These are phyloP conservation scores for Verticillium nonalfalfae DNA, from an alignment of 2,329 filamentous ascomycete species.

Conservation along the genomic window DNA sequence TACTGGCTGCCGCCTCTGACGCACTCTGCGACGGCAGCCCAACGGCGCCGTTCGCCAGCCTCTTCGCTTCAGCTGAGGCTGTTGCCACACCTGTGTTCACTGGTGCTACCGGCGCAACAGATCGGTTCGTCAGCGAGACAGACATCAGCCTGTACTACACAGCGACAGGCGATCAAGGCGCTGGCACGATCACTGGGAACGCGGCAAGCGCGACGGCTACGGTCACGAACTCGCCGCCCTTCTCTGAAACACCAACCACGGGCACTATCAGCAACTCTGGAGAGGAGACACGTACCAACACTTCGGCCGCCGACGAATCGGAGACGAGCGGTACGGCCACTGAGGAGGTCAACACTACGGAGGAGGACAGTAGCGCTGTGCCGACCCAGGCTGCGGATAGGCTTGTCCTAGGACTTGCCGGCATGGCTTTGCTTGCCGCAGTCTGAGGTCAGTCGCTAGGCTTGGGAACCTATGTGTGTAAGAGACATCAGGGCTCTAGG, in stretches of 20 bases:
- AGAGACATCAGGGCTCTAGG: too few species aligned
- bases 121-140: conserved; percentile 26
- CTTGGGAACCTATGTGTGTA: background rate
- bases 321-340: background rate
- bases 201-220: conserved; percentile 22
- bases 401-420: conserved; percentile 17
- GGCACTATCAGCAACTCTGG: conserved; percentile 7
- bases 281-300: background rate
- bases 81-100: conserved; percentile 12
- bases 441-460: conserved; percentile 11
- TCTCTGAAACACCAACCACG: conserved; percentile 3
- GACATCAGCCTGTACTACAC: conserved; percentile 38
- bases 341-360: background rate
- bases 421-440: conserved; percentile 19
- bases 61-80: background rate
- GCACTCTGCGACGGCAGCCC: conserved; percentile 28
- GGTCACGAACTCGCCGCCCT: conserved; percentile 6
- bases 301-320: background rate
- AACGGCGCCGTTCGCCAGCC: conserved; percentile 24
- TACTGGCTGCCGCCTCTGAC: conserved; percentile 26
- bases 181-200: conserved; percentile 33
- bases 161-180: conserved; percentile 26
- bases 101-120: conserved; percentile 21
- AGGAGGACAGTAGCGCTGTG: conserved; percentile 14
- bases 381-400: conserved; percentile 18